Evolutionary conservation across 2,329 filamentous ascomycete species (phyloP), one percentile per base, ranked within the genome.

Genomic region (Ilyonectria mors-panacis): DNA sequence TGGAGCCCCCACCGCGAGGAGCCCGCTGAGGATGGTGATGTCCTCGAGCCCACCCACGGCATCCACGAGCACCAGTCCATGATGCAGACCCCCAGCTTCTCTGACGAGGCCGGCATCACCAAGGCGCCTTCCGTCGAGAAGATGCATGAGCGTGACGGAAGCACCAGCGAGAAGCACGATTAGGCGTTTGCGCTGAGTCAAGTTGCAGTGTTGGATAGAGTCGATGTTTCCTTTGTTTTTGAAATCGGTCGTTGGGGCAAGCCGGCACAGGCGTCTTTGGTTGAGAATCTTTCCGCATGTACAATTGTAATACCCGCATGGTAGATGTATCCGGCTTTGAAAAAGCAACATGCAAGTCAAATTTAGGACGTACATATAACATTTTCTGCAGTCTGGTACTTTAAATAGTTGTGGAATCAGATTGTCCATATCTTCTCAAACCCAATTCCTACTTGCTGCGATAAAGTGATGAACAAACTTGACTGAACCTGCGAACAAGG

Each of bases 1-100:
- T 96, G 93, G 93, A 95, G 92, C 33, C 93, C 93, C 1, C 90
- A 92, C 37, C 91, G 91, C 77, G 86, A 84, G 68, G 89, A 93
- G 73, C 91, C 89, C 28, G 85, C 86, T 56, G 81, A 85, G 65
- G 83, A 87, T 69, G 88, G 90, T 67, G 85, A 88, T 75, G 82
- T 86, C 35, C 83, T 92, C 59, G 79, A 79, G 73, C 91, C 93
- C 17, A 89, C 92, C 77, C 92, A 94, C 79, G 93, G 92, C 67
- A 93, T 94, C 72, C 85, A 86, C 66, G 88, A 91, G 78, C 92
- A 94, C 79, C 81, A 82, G 64, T 75, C 76, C 68, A 80, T 84
- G 79, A 78, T 78, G 57, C 75, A 75, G 67, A 67, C 78, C 30
- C 71, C 79, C 30, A 76, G 75, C 47, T 42, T 77, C 56, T 78